Evolutionary conservation across 2,329 filamentous ascomycete species (phyloP).

Genomic region (Beauveria asiatica): DNA sequence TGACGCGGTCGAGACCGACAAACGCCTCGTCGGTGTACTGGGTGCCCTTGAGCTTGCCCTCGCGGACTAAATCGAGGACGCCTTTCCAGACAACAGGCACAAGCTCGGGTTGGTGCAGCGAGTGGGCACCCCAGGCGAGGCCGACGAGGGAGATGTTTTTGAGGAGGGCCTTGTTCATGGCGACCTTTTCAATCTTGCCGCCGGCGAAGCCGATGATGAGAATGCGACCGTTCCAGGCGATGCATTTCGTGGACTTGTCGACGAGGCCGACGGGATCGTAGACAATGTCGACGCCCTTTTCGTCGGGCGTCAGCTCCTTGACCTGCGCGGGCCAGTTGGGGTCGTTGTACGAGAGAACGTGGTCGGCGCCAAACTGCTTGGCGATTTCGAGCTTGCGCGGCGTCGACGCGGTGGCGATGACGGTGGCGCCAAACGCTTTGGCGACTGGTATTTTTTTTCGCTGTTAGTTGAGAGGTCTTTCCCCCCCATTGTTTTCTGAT

Average conservation of each 20-base stretch:
- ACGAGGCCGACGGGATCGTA: constrained; percentile 92
- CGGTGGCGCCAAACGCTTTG: constrained; percentile 82
- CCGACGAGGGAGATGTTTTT: constrained; percentile 92
- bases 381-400: constrained; percentile 74
- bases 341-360: constrained; percentile 68
- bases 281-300: constrained; percentile 76
- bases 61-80: constrained; percentile 66
- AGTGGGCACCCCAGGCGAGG: constrained; percentile 85
- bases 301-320: constrained; percentile 66
- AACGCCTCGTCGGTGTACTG: constrained; percentile 77
- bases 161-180: constrained; percentile 82
- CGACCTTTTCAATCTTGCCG: constrained; percentile 74
- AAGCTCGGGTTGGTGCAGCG: constrained; percentile 60
- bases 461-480: background rate
- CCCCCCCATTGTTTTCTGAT: too few relatives aligned
- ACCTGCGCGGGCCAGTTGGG: constrained; percentile 58
- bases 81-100: constrained; percentile 72
- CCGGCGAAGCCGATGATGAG: constrained; percentile 80
- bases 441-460: constrained; percentile 44
- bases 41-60: constrained; percentile 74
- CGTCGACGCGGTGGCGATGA: constrained; percentile 86
- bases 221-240: constrained; percentile 84
- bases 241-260: constrained; percentile 81
- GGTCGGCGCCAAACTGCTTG: constrained; percentile 72
- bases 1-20: constrained; percentile 71